These are phyloP conservation scores for Tripterygium wilfordii DNA, from an alignment of 177 flowering plant genomes.

Conservation along the genomic window DNA sequence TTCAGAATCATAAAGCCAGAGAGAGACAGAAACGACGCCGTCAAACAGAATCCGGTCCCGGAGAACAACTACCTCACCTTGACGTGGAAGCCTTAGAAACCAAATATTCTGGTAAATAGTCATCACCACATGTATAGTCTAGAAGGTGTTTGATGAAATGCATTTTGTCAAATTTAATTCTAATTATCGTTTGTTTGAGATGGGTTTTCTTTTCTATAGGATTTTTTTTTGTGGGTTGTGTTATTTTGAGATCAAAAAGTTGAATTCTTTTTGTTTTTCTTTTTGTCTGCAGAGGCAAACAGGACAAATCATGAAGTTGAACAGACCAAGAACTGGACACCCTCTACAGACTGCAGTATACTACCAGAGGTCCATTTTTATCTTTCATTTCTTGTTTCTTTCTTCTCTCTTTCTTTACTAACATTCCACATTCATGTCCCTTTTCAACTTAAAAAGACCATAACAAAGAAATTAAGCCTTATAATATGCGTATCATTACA, in stretches of 20 bases:
- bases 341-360: constrained; percentile 38
- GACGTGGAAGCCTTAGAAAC: constrained; percentile 2
- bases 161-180: too few relatives aligned
- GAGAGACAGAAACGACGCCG: constrained; percentile 82
- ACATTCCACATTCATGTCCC: background rate
- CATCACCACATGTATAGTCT: too few relatives aligned
- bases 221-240: background rate
- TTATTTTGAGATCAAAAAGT: constrained; percentile 10
- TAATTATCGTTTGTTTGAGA: background rate
- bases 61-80: background rate
- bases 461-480: too few relatives aligned
- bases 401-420: background rate
- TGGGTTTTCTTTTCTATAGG: background rate
- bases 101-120: constrained; percentile 17
- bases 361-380: constrained; percentile 35
- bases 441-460: too few relatives aligned
- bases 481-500: too few relatives aligned
- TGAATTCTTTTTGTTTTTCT: constrained; percentile 3
- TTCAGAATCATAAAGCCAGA: constrained; percentile 85
- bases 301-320: constrained; percentile 39
- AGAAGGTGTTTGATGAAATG: too few relatives aligned
- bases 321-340: constrained; percentile 36
- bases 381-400: constrained; percentile 10
- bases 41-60: constrained; percentile 19
- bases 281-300: constrained; percentile 25